Evolutionary conservation across 768 basidiomycete genomes (phyloP).

Genomic region (Myochromella boudieri): DNA sequence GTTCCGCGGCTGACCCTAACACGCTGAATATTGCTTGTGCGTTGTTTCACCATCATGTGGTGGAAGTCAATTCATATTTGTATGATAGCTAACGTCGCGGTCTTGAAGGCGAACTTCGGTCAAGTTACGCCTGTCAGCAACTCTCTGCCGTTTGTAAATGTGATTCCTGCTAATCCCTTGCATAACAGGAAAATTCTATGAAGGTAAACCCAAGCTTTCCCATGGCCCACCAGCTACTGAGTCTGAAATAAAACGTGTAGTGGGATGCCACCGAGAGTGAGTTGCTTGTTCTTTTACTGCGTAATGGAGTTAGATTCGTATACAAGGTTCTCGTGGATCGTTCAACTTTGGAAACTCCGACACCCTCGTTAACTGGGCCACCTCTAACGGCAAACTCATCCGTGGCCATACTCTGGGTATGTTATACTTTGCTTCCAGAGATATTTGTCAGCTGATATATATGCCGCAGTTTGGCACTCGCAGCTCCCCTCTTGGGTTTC

Average conservation of each 20-base stretch:
- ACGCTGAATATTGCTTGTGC: slow-evolving; percentile 30
- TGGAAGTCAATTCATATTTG: neutral
- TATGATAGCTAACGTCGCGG: slow-evolving; percentile 27
- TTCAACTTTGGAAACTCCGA: slow-evolving; percentile 35
- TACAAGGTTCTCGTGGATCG: slow-evolving; percentile 22
- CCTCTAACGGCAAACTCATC: slow-evolving; percentile 37
- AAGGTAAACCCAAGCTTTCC: slow-evolving; percentile 24
- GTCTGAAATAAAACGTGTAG: slow-evolving; percentile 11
- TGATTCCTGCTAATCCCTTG: neutral
- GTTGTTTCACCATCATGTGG: neutral
- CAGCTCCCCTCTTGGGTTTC: slow-evolving; percentile 46
- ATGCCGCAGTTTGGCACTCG: slow-evolving; percentile 27
- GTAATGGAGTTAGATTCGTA: neutral
- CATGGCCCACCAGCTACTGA: neutral
- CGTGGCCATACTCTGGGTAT: slow-evolving; percentile 41
- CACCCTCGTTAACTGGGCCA: slow-evolving; percentile 40
- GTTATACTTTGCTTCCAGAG: neutral
- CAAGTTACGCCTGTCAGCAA: slow-evolving; percentile 33
- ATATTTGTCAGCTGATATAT: neutral
- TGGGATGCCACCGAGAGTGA: slow-evolving; percentile 39
- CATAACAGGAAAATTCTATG: slow-evolving; percentile 36
- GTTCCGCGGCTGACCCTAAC: slow-evolving; percentile 29
- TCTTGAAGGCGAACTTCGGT: slow-evolving; percentile 35
- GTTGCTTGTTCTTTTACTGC: neutral
- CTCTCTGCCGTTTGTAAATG: neutral